These are phyloP conservation scores for Penicillium paxilli DNA, from an alignment of 495 filamentous ascomycete genomes.

Conservation along the genomic window DNA sequence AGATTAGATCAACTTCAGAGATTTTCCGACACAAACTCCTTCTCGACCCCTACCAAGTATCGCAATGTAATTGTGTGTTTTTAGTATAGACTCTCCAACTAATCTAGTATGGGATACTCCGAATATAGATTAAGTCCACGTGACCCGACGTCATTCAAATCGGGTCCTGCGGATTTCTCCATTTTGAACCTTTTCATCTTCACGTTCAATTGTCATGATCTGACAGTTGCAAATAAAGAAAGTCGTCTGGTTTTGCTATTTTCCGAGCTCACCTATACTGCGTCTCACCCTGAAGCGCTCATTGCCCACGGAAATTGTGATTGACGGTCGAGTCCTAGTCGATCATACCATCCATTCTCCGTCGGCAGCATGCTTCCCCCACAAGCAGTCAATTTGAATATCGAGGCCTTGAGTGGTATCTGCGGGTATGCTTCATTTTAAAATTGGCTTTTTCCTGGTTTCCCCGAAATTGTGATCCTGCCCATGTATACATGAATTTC, in stretches of 20 bases:
- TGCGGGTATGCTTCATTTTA: slow-evolving; percentile 64
- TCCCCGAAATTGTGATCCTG: not conserved
- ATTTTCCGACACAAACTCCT: too few relatives aligned
- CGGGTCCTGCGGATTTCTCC: slow-evolving; percentile 15
- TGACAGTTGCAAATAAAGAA: not conserved
- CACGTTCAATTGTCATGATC: slow-evolving; percentile 7
- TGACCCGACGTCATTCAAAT: slow-evolving; percentile 29
- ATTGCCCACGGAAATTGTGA: not conserved
- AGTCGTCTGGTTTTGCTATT: not conserved
- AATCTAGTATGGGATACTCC: too few relatives aligned
- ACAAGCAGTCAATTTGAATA: slow-evolving; percentile 65
- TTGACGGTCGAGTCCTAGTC: not conserved
- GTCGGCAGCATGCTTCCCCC: slow-evolving; percentile 64
- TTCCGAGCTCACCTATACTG: not conserved
- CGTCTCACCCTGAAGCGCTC: not conserved
- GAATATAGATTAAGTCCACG: slow-evolving; percentile 16
- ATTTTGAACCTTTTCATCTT: slow-evolving; percentile 10
- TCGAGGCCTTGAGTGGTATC: slow-evolving; percentile 87
- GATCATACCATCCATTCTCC: slow-evolving; percentile 16
- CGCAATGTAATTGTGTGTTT: too few relatives aligned
- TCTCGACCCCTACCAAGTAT: too few relatives aligned
- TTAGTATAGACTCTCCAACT: too few relatives aligned
- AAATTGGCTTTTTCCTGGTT: not conserved
- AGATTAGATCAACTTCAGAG: too few relatives aligned
- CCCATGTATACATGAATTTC: not conserved